Conservation (phyloP, 2,329 filamentous ascomycete species). For the Ambrosiella beaveri region DNA sequence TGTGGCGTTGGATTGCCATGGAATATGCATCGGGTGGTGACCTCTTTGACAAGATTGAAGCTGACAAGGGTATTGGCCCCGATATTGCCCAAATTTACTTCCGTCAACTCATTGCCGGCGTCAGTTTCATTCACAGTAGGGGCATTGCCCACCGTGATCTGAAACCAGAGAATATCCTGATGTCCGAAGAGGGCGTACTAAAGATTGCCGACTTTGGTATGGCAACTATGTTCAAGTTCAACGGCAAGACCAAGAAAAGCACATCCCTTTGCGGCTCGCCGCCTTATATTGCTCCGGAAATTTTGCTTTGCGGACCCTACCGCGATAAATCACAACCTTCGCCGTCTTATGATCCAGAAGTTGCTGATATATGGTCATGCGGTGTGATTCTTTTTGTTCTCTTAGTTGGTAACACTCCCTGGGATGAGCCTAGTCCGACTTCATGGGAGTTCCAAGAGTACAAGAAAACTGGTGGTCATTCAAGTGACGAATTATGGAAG, state of each 20-base stretch:
- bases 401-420: slow-evolving; percentile 88
- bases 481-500: slow-evolving; percentile 71
- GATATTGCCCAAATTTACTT: slow-evolving; percentile 97
- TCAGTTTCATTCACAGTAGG: slow-evolving; percentile 90
- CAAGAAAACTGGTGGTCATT: slow-evolving; percentile 58
- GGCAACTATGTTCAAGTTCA: slow-evolving; percentile 82
- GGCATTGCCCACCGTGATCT: slow-evolving; percentile 85
- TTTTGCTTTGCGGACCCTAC: slow-evolving; percentile 37
- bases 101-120: slow-evolving; percentile 71
- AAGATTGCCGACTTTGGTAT: slow-evolving; percentile 96
- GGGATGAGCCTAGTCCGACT: slow-evolving; percentile 74
- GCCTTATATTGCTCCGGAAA: slow-evolving; percentile 93
- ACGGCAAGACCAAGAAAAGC: slow-evolving; percentile 65
- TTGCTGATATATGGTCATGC: slow-evolving; percentile 92
- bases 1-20: slow-evolving; percentile 98
- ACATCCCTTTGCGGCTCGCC: slow-evolving; percentile 87
- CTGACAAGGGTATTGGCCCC: slow-evolving; percentile 83
- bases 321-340: slow-evolving; percentile 29
- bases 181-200: slow-evolving; percentile 67
- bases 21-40: slow-evolving; percentile 91
- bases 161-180: slow-evolving; percentile 87
- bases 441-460: slow-evolving; percentile 93
- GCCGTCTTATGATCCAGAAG: slow-evolving; percentile 50
- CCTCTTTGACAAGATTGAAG: slow-evolving; percentile 98
- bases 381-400: slow-evolving; percentile 96